Percentiles rank a stretch among this genome's conserved stretches.
phyloP scores from a whole-genome alignment of 768 basidiomycete genomes.

The Coprinopsis sp. region DNA sequence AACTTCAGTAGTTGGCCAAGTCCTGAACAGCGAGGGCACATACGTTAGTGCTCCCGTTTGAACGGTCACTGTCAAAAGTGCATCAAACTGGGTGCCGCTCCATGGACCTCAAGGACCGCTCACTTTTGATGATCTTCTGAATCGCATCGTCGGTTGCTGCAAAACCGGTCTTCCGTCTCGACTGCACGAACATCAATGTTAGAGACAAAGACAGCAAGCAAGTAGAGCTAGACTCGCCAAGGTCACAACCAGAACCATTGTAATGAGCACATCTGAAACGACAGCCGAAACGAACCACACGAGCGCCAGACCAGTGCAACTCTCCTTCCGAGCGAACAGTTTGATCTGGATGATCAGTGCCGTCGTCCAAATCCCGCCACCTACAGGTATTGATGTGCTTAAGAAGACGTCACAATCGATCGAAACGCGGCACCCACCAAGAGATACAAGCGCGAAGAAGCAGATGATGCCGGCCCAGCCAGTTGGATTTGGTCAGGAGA shows the following conservation, averaged over 20 bases:
- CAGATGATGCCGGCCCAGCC: constrained; percentile 29
- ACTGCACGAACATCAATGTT: constrained; percentile 15
- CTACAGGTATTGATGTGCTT: constrained; percentile 15
- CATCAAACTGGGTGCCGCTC: neutral
- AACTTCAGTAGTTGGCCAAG: neutral
- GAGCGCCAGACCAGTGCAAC: constrained; percentile 37
- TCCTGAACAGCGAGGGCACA: constrained; percentile 3
- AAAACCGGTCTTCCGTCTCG: constrained; percentile 36
- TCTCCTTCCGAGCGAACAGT: constrained; percentile 34
- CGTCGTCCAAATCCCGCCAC: constrained; percentile 37
- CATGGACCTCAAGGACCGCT: neutral
- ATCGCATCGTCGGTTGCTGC: constrained; percentile 37
- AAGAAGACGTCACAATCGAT: neutral
- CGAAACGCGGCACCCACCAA: constrained; percentile 20
- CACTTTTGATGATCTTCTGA: constrained; percentile 23
- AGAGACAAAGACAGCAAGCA: neutral
- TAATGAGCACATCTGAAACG: constrained; percentile 37
- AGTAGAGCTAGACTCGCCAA: constrained; percentile 32
- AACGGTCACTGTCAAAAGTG: constrained; percentile 28
- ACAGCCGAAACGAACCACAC: constrained; percentile 40
- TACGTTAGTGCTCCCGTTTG: constrained; percentile 40
- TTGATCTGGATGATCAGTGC: constrained; percentile 28
- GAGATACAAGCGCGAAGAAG: constrained; percentile 29
- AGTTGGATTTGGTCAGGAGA: constrained; percentile 35
- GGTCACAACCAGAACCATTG: constrained; percentile 29